phyloP scores from a whole-genome alignment of 495 filamentous ascomycete genomes.

The Annulohypoxylon nitens region DNA sequence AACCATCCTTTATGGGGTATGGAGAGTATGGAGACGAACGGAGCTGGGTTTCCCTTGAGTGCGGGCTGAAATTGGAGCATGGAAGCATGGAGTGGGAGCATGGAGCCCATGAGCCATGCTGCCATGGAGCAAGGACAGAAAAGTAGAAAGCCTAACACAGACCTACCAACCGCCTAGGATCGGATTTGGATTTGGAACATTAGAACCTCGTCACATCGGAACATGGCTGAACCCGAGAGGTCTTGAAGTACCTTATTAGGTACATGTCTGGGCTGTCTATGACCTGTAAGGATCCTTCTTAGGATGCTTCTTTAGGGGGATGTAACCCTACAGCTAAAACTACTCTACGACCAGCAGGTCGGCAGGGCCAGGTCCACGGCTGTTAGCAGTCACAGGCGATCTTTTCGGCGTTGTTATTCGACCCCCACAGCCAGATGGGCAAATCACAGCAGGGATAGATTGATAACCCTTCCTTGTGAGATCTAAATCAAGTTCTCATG shows the following conservation, averaged over 20 bases:
- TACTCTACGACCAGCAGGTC: not conserved
- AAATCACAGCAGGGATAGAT: constrained; percentile 39
- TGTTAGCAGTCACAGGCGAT: constrained; percentile 40
- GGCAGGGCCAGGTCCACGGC: constrained; percentile 4
- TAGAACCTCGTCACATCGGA: constrained; percentile 36
- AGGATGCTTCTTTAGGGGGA: constrained; percentile 23
- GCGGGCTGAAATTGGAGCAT: constrained; percentile 39
- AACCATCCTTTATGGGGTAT: constrained; percentile 27
- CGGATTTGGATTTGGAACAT: constrained; percentile 14
- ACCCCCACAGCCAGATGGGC: constrained; percentile 43
- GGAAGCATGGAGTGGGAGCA: constrained; percentile 6
- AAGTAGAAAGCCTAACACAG: constrained; percentile 21
- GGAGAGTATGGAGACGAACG: constrained; percentile 24
- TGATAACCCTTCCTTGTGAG: constrained; percentile 43
- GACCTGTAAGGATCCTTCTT: constrained; percentile 33
- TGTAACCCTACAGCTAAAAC: constrained; percentile 28
- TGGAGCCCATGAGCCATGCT: no score
- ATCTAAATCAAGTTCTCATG: constrained; percentile 40
- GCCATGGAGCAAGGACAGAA: constrained; percentile 23
- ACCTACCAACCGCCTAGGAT: constrained; percentile 39
- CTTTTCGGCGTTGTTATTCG: constrained; percentile 29
- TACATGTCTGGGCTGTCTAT: constrained; percentile 16
- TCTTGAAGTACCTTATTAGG: not conserved
- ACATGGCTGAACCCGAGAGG: constrained; percentile 38
- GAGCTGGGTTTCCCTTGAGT: constrained; percentile 31